Evolutionary conservation across 2,329 filamentous ascomycete genomes (phyloP).

Genomic region (Arthrobotrys pseudoclavata): DNA sequence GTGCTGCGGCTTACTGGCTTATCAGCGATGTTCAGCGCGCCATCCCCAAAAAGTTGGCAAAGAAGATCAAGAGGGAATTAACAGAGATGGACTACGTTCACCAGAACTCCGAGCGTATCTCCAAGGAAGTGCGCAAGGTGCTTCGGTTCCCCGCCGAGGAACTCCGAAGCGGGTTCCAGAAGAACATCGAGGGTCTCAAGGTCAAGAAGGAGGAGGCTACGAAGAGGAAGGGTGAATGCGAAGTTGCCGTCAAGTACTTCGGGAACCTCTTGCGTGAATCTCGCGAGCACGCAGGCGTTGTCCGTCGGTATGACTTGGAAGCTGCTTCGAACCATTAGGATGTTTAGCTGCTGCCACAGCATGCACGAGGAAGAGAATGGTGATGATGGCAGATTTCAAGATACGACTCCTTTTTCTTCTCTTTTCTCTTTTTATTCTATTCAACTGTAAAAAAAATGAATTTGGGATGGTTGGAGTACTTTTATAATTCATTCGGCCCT

Average conservation of each 20-base stretch:
- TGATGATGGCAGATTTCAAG: conserved; percentile 25
- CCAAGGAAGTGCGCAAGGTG: conserved; percentile 86
- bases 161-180: conserved; percentile 84
- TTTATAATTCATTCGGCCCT: conserved; percentile 49
- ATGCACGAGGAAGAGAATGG: conserved; percentile 6
- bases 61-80: conserved; percentile 86
- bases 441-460: conserved; percentile 47
- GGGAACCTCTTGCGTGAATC: conserved; percentile 80
- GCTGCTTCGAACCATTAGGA: conserved; percentile 46
- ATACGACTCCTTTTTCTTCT: conserved; percentile 4
- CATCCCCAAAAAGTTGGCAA: conserved; percentile 84
- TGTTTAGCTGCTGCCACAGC: background rate
- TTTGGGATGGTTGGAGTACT: conserved; percentile 51
- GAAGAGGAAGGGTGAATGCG: conserved; percentile 85
- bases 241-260: conserved; percentile 91
- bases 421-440: conserved; percentile 11
- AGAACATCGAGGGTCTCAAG: conserved; percentile 85
- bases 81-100: conserved; percentile 91
- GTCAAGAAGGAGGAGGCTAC: conserved; percentile 83
- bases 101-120: conserved; percentile 85
- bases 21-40: conserved; percentile 85
- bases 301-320: conserved; percentile 71
- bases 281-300: conserved; percentile 68
- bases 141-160: conserved; percentile 89
- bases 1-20: conserved; percentile 80